Base-by-base conservation (phyloP, 2,329 filamentous ascomycete species). In the Cordyceps fumosorosea region DNA sequence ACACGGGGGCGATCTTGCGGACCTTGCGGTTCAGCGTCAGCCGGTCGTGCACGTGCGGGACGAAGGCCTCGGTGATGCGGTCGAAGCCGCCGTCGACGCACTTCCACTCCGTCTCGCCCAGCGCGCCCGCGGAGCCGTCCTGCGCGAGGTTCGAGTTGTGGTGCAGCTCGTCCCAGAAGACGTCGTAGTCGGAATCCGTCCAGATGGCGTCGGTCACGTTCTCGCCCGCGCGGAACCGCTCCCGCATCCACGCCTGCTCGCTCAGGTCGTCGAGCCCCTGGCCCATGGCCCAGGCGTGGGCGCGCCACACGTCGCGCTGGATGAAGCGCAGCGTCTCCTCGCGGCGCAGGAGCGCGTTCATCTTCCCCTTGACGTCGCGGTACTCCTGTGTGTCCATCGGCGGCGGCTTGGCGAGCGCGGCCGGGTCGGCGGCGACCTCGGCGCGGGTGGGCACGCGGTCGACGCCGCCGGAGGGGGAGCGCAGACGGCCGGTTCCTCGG, bases 121-220 rank as follows among this genome's bases (percentile, higher is more conserved):
- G 61, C 8, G 67, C 58, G 10, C 61, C 64, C 1, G 62, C 65
- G 42, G 67, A 68, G 48, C 71, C 68, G 55, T 73, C 71, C 18
- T 71, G 63, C 3, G 66, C 71, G 10, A 73, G 65, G 56, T 73
- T 73, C 7, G 71, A 72, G 61, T 73, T 73, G 55, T 72, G 71
- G 56, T 71, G 67, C 63, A 71, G 66, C 56, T 74, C 70, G 32
- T 74, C 69, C 71, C 71, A 72, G 47, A 73, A 70, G 10, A 73
- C 64, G 40, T 73, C 68, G 54, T 73, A 74, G 62, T 74, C 72
- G 45, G 63, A 68, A 20, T 56, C 65, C 37, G 69, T 70, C 51
- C 57, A 48, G 29, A 74, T 70, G 47, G 73, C 69, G 20, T 77
- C 76, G 0, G 75, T 76, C 11, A 73, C 69, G 52, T 77, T 77